Base-by-base conservation (phyloP, 176 grass and related monocot species). In the Ensete ventricosum region DNA sequence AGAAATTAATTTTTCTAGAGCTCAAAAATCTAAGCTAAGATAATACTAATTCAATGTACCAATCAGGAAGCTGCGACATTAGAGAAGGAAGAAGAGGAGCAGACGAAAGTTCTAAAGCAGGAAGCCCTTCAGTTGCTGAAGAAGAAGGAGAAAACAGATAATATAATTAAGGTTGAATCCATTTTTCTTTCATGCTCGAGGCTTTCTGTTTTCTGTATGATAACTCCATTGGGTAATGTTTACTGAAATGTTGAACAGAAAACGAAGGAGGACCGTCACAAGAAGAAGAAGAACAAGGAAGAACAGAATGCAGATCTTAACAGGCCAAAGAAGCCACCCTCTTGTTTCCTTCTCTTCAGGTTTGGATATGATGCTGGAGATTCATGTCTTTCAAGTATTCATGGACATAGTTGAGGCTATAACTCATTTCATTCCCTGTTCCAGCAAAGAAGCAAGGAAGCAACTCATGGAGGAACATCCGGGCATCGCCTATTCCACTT, bases 141-240 rank as follows among this genome's bases (percentile, higher is more conserved):
- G 82, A 98, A 89, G 68, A 98, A 98, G 76, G 90, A 98, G 78
- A 98, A 94, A 80, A 73, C 86, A 49, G 88, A 94, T 5, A 93
- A 91, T 78, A 91, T 98, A 62, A 98, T 91, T 70, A 98, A 98
- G 87, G 89, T 96, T 78, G 34, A 49, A 2, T 16, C 2, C 13
- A 13, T 17, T 49, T 73, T 53, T 43, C 34, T 43, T 43, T 43
- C 34, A 43, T 43, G 34, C 34, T 43, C 34, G 34, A 43, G 4
- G 34, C 34, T 43, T 6, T 6, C 34, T 6, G 0, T 43, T 43
- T 43, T 43, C 34, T 4, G 34, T 43, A 43, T 43, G 34, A 43
- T 43, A 43, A 43, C 34, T 43, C 34, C 34, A 6, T 6, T 6
- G 34, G 34, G 4, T 0, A 43, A 43, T 43, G n/a, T 68, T 67